These are phyloP conservation scores for Paulownia fortunei DNA, from an alignment of 257 asterid species.

Conservation along the genomic window DNA sequence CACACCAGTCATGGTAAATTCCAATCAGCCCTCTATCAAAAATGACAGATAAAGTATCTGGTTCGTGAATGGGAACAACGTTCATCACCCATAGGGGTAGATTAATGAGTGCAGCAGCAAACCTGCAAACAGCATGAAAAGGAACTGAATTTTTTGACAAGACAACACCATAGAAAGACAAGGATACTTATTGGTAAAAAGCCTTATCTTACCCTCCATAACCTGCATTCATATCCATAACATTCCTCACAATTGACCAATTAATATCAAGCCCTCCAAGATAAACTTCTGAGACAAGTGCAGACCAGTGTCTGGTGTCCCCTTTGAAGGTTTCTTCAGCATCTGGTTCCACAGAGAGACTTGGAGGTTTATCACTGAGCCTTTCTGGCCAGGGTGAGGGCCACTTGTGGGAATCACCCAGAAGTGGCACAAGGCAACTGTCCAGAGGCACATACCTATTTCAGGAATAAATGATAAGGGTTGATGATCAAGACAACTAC, in stretches of 20 bases:
- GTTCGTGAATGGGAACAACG: constrained; percentile 72
- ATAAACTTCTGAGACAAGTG: constrained; percentile 82
- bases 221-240: constrained; percentile 96
- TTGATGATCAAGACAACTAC: not conserved
- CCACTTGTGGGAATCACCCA: constrained; percentile 55
- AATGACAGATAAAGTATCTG: constrained; percentile 74
- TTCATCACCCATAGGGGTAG: constrained; percentile 90
- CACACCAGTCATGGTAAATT: constrained; percentile 98
- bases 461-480: constrained; percentile 31
- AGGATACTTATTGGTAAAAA: not conserved
- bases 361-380: constrained; percentile 67
- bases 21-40: constrained; percentile 93
- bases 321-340: constrained; percentile 62
- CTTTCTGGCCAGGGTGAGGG: constrained; percentile 93
- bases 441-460: constrained; percentile 84
- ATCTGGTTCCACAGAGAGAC: constrained; percentile 57
- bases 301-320: constrained; percentile 88
- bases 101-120: constrained; percentile 81
- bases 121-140: constrained; percentile 48
- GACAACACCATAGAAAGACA: not conserved
- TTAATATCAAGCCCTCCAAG: constrained; percentile 66
- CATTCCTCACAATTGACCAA: constrained; percentile 80
- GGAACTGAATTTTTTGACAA: constrained; percentile 1
- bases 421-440: constrained; percentile 66
- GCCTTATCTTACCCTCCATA: constrained; percentile 83